Base-by-base conservation (phyloP, 805 yeast species). In the Metschnikowia cubensis region DNA sequence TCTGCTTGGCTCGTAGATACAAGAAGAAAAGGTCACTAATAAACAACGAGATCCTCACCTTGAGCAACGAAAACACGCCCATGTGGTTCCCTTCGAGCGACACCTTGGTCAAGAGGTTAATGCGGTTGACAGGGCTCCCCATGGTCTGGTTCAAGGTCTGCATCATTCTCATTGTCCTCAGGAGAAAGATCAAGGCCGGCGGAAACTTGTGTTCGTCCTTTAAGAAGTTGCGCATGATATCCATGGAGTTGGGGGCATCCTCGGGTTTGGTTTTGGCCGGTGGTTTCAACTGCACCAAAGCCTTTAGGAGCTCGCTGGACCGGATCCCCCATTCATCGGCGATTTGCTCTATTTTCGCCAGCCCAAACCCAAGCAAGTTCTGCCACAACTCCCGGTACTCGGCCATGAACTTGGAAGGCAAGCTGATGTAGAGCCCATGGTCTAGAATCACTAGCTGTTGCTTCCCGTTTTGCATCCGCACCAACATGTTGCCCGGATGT, bases 401-500 rank as follows among this genome's bases (percentile, higher is more conserved):
- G 34, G 59, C 56, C 49, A 83, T 70, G 59, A 87, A 81, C 38
- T 70, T 62, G 6, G 71, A 77, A 2, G 74, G 66, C 51, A 85
- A 75, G 18, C 71, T 66, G 18, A 85, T 79, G 58, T 85, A 87
- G 22, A 87, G 68, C 0, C 95, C 95, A 62, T 86, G 92, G 62
- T 87, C 95, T 41, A 87, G 65, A 44, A 87, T 69, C 29, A 87
- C 89, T 35, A 85, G 67, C 59, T 85, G 81, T 58, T 79, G 85
- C 35, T 63, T 61, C 2, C 69, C 69, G 1, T 45, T 36, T 13
- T 68, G 62, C 29, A 62, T 58, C 35, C 90, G 68, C 3, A 83
- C 80, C 49, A 87, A 61, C 55, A 87, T 65, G 62, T 87, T 87
- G 5, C 95, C 95, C 1, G 94, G 94, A 59, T 87, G 95, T 11